phyloP scores from a whole-genome alignment of 441 rosid genomes.

The Bruguiera hainesii region DNA sequence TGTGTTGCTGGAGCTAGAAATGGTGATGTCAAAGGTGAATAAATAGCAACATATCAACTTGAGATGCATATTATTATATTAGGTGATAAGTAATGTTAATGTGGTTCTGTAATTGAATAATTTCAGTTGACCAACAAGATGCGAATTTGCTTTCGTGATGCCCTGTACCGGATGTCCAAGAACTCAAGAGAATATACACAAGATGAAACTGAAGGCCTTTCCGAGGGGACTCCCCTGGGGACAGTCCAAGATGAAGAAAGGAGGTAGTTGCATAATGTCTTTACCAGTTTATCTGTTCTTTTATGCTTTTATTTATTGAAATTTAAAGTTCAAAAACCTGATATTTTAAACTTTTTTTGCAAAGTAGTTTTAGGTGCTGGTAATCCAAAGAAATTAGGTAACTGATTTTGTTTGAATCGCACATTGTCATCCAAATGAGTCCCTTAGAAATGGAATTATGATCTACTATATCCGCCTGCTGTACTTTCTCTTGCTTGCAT shows the following conservation, averaged over 20 bases:
- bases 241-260: slow-evolving; percentile 21
- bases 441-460: not conserved
- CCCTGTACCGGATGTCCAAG: slow-evolving; percentile 83
- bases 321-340: too few relatives aligned
- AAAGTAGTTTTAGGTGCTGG: not conserved
- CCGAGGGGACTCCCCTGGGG: slow-evolving; percentile 15
- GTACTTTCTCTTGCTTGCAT: not conserved
- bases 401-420: not conserved
- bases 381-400: not conserved
- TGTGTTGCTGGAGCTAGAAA: slow-evolving; percentile 63
- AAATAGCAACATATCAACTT: not conserved
- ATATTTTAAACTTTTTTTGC: too few relatives aligned
- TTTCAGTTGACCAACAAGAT: slow-evolving; percentile 57
- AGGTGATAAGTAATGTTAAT: not conserved
- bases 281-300: not conserved
- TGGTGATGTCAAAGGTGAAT: slow-evolving; percentile 61
- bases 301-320: not conserved
- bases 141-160: slow-evolving; percentile 77
- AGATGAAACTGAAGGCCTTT: slow-evolving; percentile 11
- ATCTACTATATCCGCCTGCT: not conserved
- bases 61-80: not conserved
- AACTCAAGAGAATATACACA: slow-evolving; percentile 36
- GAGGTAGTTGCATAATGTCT: slow-evolving; percentile 25
- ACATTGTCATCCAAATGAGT: not conserved
- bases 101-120: slow-evolving; percentile 13